Evolutionary conservation across 768 basidiomycete species (phyloP).

Genomic region (Trametes meyenii): DNA sequence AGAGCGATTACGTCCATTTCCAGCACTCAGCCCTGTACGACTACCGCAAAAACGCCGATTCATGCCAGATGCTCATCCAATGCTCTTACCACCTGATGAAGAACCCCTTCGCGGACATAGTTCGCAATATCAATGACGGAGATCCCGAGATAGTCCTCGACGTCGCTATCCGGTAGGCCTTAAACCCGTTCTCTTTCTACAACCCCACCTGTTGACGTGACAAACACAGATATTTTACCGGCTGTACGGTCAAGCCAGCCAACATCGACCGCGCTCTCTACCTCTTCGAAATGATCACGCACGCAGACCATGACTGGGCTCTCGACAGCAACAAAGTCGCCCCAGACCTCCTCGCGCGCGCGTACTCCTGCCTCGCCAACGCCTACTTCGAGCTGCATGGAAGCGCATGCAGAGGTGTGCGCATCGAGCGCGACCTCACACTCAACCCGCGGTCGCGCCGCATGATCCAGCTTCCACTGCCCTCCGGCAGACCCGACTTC

Average conservation of each 20-base stretch:
- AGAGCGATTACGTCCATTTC: not conserved
- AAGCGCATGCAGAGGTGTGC: not conserved
- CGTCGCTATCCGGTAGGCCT: conserved; percentile 9
- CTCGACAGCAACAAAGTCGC: not conserved
- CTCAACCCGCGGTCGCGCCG: not conserved
- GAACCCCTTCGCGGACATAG: not conserved
- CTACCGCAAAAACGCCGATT: not conserved
- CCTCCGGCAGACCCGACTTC: not conserved
- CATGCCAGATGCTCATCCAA: not conserved
- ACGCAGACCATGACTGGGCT: not conserved
- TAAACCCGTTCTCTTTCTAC: too few relatives aligned
- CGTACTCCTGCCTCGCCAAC: conserved; percentile 1
- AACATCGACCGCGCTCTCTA: conserved; percentile 5
- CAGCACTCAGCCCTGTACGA: not conserved
- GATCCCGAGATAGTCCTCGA: conserved; percentile 11
- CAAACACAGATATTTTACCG: conserved; percentile 1
- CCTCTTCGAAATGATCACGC: conserved; percentile 5
- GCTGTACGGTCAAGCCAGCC: not conserved
- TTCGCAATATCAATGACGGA: not conserved
- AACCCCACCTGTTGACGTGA: not conserved
- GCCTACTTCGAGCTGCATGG: conserved; percentile 12
- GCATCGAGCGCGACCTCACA: conserved; percentile 1
- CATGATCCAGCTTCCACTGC: not conserved
- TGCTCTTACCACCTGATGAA: not conserved
- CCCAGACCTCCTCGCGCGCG: conserved; percentile 3